phyloP scores from a whole-genome alignment of 2,329 filamentous ascomycete genomes.

The Fusarium buharicum region DNA sequence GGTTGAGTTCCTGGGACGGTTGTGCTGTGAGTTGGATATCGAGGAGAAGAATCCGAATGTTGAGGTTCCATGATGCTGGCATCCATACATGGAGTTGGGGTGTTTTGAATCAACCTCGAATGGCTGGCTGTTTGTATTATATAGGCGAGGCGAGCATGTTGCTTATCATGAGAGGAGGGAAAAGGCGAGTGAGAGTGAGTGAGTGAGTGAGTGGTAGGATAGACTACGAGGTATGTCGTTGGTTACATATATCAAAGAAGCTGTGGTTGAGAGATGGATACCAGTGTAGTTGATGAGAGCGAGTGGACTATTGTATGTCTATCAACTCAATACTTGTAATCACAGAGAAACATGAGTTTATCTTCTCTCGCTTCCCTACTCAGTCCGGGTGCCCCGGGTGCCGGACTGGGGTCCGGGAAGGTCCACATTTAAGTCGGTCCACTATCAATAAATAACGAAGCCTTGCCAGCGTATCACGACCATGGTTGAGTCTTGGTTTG shows the following conservation, averaged over 20 bases:
- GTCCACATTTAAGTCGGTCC: conserved; percentile 18
- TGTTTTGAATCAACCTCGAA: neutral
- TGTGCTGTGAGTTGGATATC: conserved; percentile 43
- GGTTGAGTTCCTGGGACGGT: conserved; percentile 40
- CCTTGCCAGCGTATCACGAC: conserved; percentile 30
- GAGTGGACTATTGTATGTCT: conserved; percentile 1
- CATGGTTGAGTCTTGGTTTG: conserved; percentile 16
- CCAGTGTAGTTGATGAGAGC: neutral
- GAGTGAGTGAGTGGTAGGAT: neutral
- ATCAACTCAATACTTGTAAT: too few relatives aligned
- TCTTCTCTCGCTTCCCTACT: neutral
- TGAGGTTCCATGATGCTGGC: conserved; percentile 27
- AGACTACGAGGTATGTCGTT: conserved; percentile 10
- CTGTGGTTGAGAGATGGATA: neutral
- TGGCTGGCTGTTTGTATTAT: conserved; percentile 7
- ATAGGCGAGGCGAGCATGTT: conserved; percentile 5
- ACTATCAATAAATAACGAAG: conserved; percentile 17
- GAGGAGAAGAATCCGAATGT: conserved; percentile 39
- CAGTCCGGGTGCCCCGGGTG: neutral
- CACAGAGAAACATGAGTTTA: neutral
- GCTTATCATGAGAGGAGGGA: conserved; percentile 18
- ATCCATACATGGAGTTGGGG: conserved; percentile 31
- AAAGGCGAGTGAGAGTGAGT: neutral
- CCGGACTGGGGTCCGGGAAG: neutral
- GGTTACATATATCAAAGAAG: conserved; percentile 1